Conservation (phyloP, 495 filamentous ascomycete species). For the Cercophora samala region DNA sequence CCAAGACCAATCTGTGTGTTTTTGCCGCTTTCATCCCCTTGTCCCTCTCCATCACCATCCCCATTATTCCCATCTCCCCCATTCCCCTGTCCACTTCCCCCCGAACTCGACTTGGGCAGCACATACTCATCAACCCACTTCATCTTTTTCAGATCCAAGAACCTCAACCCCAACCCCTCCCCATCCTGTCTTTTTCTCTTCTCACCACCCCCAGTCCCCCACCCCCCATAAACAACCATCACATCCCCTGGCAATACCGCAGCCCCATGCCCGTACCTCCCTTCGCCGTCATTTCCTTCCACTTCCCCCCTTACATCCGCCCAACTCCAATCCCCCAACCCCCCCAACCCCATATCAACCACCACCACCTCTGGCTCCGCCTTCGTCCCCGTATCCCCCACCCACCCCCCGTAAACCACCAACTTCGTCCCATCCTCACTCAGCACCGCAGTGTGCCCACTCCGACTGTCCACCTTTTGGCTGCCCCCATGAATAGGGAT, state of each 20-base stretch:
- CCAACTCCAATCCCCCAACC: constrained; percentile 78
- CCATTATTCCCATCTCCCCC: constrained; percentile 20
- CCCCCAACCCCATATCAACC: constrained; percentile 64
- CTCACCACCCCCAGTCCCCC: constrained; percentile 49
- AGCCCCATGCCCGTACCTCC: constrained; percentile 80
- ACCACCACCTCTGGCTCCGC: constrained; percentile 78
- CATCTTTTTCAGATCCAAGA: constrained; percentile 76
- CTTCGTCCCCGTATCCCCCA: constrained; percentile 68
- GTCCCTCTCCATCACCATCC: background rate
- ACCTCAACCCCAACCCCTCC: constrained; percentile 43
- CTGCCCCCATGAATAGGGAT: constrained; percentile 48
- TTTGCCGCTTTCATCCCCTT: background rate
- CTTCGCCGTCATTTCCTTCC: constrained; percentile 45
- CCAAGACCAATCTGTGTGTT: constrained; percentile 45
- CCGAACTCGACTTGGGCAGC: constrained; percentile 22
- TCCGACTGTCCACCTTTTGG: constrained; percentile 66
- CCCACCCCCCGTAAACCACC: constrained; percentile 85
- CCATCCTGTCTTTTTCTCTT: constrained; percentile 10
- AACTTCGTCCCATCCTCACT: constrained; percentile 71
- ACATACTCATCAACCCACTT: constrained; percentile 65
- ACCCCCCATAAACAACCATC: constrained; percentile 87
- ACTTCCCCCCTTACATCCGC: constrained; percentile 58
- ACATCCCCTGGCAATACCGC: constrained; percentile 78
- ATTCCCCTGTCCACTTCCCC: constrained; percentile 16
- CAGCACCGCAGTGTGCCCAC: constrained; percentile 80